Evolutionary conservation across 495 filamentous ascomycete genomes (phyloP).

Genomic region (Daldinia grandis): DNA sequence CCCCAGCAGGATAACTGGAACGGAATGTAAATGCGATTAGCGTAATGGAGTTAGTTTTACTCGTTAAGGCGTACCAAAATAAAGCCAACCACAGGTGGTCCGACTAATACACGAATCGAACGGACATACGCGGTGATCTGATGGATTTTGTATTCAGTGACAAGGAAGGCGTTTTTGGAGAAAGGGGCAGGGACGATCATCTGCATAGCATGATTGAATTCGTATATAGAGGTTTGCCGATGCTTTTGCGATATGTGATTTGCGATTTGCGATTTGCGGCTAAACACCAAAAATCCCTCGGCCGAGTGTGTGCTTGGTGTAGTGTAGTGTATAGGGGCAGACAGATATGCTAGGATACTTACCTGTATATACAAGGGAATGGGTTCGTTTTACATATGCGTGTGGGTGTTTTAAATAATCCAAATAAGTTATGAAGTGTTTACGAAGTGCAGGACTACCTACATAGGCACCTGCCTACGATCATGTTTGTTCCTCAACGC

Average conservation of each 20-base stretch:
- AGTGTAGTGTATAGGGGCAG: neutral
- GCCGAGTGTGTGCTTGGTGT: neutral
- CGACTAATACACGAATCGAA: constrained; percentile 2
- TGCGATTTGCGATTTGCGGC: neutral
- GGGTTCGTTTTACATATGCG: neutral
- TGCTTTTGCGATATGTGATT: neutral
- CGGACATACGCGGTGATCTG: neutral
- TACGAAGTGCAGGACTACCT: neutral
- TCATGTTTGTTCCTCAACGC: too few species aligned
- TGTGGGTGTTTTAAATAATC: neutral
- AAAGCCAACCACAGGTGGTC: neutral
- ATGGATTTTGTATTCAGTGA: neutral
- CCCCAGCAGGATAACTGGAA: constrained; percentile 37
- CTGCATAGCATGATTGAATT: constrained; percentile 36
- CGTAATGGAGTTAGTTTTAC: constrained; percentile 5
- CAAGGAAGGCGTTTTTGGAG: constrained; percentile 31
- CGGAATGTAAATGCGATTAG: constrained; percentile 13
- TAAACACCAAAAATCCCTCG: neutral
- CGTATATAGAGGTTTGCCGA: neutral
- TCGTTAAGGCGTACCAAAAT: constrained; percentile 4
- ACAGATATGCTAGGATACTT: neutral
- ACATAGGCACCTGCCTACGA: too few species aligned
- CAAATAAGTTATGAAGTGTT: too few species aligned
- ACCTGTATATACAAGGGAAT: neutral
- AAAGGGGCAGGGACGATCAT: constrained; percentile 9